These are phyloP conservation scores for Phaeodactylum tricornutum DNA, from an alignment of 108 stramenopile species.

Conservation along the genomic window DNA sequence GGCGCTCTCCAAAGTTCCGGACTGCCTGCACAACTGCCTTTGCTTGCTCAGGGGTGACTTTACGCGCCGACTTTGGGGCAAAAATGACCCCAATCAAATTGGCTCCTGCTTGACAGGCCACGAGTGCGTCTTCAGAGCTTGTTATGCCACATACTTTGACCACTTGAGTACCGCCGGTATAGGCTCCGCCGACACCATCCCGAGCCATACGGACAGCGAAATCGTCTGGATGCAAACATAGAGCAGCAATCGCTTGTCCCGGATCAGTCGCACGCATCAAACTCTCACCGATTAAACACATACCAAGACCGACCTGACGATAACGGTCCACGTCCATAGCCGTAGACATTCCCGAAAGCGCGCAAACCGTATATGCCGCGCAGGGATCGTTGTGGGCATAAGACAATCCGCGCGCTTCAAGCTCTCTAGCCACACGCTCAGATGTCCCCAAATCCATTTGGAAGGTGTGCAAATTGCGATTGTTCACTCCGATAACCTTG, in stretches of 20 bases:
- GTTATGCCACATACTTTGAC: constrained; percentile 96
- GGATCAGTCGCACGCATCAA: constrained; percentile 94
- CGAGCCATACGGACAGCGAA: constrained; percentile 14
- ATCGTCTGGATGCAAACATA: constrained; percentile 81
- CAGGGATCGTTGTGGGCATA: constrained; percentile 38
- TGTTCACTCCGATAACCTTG: constrained; percentile 95
- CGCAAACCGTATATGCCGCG: constrained; percentile 40
- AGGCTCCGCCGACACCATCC: constrained; percentile 48
- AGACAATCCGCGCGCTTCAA: constrained; percentile 31
- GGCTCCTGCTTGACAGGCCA: constrained; percentile 84
- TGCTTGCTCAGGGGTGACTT: constrained; percentile 60
- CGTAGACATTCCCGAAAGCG: constrained; percentile 85
- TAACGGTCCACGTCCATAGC: constrained; percentile 82
- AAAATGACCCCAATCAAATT: constrained; percentile 96
- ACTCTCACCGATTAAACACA: constrained; percentile 96
- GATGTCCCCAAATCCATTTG: constrained; percentile 90
- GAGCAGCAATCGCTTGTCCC: constrained; percentile 53
- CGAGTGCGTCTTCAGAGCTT: constrained; percentile 79
- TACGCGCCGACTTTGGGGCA: constrained; percentile 78
- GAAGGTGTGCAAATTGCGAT: constrained; percentile 96
- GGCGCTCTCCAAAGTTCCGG: constrained; percentile 84
- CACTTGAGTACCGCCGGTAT: constrained; percentile 67
- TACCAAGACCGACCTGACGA: constrained; percentile 67
- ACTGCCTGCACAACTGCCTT: constrained; percentile 67
- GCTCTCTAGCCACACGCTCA: constrained; percentile 53